These are phyloP conservation scores for Aspergillus wentii DNA, from an alignment of 495 filamentous ascomycete genomes.

Conservation along the genomic window DNA sequence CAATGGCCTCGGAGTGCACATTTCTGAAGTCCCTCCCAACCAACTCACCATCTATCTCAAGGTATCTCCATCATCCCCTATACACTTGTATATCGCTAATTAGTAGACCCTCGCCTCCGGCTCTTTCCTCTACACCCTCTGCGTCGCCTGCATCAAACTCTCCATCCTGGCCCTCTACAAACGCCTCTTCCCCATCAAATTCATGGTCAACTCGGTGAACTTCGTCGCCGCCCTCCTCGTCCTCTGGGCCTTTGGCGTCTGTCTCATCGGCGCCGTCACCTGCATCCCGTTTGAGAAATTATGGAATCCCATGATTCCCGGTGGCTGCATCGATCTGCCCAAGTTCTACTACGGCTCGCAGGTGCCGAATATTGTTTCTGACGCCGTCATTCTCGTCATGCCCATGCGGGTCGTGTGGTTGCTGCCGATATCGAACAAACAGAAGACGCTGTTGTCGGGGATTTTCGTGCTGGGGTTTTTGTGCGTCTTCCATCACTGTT, in stretches of 20 bases:
- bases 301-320: conserved; percentile 21
- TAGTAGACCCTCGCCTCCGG: too few species aligned
- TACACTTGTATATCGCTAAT: too few species aligned
- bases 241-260: conserved; percentile 25
- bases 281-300: conserved; percentile 30
- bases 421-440: conserved; percentile 28
- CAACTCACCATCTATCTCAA: conserved; percentile 9
- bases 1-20: conserved; percentile 12
- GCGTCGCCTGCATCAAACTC: conserved; percentile 30
- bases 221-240: conserved; percentile 21
- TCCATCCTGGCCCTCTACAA: conserved; percentile 41
- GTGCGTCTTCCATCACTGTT: conserved; percentile 14
- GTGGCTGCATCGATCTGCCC: conserved; percentile 25
- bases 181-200: conserved; percentile 26
- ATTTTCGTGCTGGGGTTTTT: conserved; percentile 39
- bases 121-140: conserved; percentile 5
- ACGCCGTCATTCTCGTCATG: conserved; percentile 36
- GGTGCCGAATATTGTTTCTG: conserved; percentile 37
- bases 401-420: conserved; percentile 43
- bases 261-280: conserved; percentile 20
- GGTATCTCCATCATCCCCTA: background rate
- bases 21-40: conserved; percentile 2
- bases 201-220: conserved; percentile 22
- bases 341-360: conserved; percentile 30
- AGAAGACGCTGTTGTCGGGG: conserved; percentile 31